Percentiles rank a stretch among this genome's conserved stretches.
Evolutionary conservation across 2,329 filamentous ascomycete species (phyloP).

Genomic region (Cercospora citrullina): DNA sequence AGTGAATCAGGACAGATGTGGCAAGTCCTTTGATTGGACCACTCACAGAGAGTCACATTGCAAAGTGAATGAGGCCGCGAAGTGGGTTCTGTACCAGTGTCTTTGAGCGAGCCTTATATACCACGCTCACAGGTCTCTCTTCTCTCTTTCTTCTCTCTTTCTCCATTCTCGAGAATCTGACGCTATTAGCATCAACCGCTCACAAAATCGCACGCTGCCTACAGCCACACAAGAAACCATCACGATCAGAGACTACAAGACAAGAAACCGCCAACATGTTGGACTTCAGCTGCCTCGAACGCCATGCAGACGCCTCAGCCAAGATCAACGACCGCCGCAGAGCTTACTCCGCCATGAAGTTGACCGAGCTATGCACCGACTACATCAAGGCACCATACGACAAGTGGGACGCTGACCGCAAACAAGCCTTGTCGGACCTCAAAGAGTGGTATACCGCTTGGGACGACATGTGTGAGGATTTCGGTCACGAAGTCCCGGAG

Average conservation of each 20-base stretch:
- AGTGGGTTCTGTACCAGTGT: neutral
- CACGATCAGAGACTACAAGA: neutral
- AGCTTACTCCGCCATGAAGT: slow-evolving; percentile 1
- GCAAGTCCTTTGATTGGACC: neutral
- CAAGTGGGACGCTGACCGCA: neutral
- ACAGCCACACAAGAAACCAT: neutral
- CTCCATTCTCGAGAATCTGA: neutral
- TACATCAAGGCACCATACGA: slow-evolving; percentile 1
- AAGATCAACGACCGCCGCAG: neutral
- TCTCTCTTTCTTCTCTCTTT: neutral
- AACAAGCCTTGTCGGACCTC: neutral
- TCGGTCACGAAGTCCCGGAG: neutral
- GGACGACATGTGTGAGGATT: neutral
- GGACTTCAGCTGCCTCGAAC: neutral
- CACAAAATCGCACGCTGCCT: neutral
- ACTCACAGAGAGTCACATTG: neutral
- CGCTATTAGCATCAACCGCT: neutral
- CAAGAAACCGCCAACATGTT: neutral
- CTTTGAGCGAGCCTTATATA: neutral
- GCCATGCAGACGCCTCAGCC: neutral
- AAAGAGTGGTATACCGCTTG: slow-evolving; percentile 2
- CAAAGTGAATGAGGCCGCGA: neutral
- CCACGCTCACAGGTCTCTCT: neutral
- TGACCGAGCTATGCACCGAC: slow-evolving; percentile 1
- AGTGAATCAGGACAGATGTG: neutral